phyloP scores from a whole-genome alignment of 2,329 filamentous ascomycete species.

The Nemania sp. region DNA sequence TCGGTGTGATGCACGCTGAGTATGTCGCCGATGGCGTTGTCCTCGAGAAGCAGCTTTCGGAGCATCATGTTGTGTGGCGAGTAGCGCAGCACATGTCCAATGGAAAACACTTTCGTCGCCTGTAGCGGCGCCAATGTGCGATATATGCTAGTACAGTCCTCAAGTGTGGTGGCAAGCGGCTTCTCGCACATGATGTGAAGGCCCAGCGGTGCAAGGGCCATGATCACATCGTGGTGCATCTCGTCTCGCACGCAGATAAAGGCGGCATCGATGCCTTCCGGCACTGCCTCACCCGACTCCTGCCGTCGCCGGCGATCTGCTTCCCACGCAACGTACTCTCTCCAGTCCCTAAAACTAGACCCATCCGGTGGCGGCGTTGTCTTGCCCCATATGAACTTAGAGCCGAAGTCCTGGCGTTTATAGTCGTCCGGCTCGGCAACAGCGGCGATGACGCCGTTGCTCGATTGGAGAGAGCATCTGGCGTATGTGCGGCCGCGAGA shows the following conservation, averaged over 20 bases:
- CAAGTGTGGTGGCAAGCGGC: constrained; percentile 78
- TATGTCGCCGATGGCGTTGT: constrained; percentile 80
- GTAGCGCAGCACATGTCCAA: constrained; percentile 92
- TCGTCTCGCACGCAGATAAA: constrained; percentile 80
- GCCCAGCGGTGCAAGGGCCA: constrained; percentile 69
- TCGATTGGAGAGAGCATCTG: constrained; percentile 65
- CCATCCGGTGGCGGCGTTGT: constrained; percentile 57
- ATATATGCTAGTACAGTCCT: constrained; percentile 79
- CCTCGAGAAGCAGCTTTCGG: constrained; percentile 74
- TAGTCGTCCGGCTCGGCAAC: constrained; percentile 81
- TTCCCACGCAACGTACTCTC: constrained; percentile 77
- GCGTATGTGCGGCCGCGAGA: constrained; percentile 79
- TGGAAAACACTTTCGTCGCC: constrained; percentile 69
- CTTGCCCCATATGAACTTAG: constrained; percentile 72
- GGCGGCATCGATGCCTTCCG: constrained; percentile 63
- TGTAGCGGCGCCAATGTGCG: constrained; percentile 52
- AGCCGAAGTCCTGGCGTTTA: constrained; percentile 74
- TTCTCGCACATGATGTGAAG: constrained; percentile 96
- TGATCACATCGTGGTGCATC: constrained; percentile 81
- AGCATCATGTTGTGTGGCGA: constrained; percentile 90
- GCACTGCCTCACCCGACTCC: constrained; percentile 53
- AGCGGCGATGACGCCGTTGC: constrained; percentile 71
- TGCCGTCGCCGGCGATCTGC: constrained; percentile 59
- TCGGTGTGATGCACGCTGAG: constrained; percentile 89
- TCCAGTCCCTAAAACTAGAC: constrained; percentile 75